Base-by-base conservation (phyloP, 352 stramenopile genomes). In the Phytopythium montanum region DNA sequence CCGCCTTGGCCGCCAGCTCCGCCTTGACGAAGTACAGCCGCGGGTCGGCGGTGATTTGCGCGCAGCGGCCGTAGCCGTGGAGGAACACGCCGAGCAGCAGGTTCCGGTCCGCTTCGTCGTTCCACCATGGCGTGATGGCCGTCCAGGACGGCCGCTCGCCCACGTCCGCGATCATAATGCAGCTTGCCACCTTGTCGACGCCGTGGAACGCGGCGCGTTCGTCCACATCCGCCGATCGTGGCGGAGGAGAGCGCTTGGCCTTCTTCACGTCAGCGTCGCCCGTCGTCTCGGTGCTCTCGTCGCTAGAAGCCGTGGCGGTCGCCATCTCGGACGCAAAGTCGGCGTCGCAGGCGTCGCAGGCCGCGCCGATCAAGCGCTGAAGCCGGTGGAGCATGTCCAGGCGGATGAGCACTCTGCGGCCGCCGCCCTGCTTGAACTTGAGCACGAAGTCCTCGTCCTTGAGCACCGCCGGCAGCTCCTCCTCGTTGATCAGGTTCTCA, bases 381-480 rank as follows among this genome's bases (percentile, higher is more conserved):
- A 96, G 79, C 10, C 87, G 77, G 56, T 85, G 81, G 5, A 96
- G 66, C 85, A 96, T 96, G 55, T 96, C 87, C 25, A 96, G 59
- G 49, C 87, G 87, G 60, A 93, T 88, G 12, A 96, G 61, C 10
- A 96, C 78, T 41, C 87, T 83, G 14, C 85, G 81, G n/a, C 79
- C 87, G 8, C 85, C 87, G 56, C 87, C 85, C 48, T 96, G 87
- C 58, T 94, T 94, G 19, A 88, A 71, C 63, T 94, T 94, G 9
- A 88, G 61, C 45, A 94, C 77, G 52, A 96, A 96, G 34, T 96
- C 87, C 26, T 96, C 87, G 68, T 96, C 87, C 53, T 94, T 90
- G 3, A 96, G 57, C 25, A 96, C 86, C 4, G 77, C 12, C 9
- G 87, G 76, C 52, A 94, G 60, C 31, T 86, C 75, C 52, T 90